Evolutionary conservation across 129 eudicot species (phyloP).

Genomic region (Pseudognaphalium luteoalbum): DNA sequence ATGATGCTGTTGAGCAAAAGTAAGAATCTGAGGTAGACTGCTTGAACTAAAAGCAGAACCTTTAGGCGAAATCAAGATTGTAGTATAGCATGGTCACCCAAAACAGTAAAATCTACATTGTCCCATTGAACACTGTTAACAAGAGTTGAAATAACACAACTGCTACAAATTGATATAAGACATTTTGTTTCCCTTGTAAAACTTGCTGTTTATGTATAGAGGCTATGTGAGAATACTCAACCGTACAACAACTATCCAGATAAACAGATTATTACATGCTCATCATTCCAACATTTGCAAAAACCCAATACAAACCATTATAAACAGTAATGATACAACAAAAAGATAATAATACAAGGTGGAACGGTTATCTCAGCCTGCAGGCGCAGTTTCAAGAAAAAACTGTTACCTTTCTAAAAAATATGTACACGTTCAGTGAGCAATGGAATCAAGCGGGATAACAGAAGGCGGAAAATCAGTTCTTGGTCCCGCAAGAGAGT

Average conservation of each 20-base stretch:
- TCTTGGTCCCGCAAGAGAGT: constrained; percentile 91
- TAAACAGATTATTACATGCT: constrained; percentile 26
- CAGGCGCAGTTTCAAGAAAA: constrained; percentile 13
- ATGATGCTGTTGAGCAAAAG: constrained; percentile 6
- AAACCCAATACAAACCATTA: constrained; percentile 23
- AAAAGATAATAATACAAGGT: neutral
- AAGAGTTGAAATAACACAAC: neutral
- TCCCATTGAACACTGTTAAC: neutral
- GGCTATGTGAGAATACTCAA: constrained; percentile 13
- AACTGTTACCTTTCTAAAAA: neutral
- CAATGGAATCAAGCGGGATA: constrained; percentile 40
- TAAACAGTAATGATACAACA: constrained; percentile 27
- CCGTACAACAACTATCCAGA: constrained; percentile 22
- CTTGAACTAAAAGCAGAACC: constrained; percentile 26
- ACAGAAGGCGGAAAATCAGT: constrained; percentile 71
- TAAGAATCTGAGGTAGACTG: constrained; percentile 1
- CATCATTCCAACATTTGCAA: constrained; percentile 9
- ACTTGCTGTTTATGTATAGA: neutral
- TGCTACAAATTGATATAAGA: neutral
- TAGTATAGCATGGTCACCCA: constrained; percentile 3
- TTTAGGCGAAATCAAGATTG: constrained; percentile 21
- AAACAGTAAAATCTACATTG: neutral
- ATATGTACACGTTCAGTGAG: constrained; percentile 36
- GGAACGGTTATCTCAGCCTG: constrained; percentile 28
- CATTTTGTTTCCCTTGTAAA: neutral